phyloP scores from a whole-genome alignment of 2,329 filamentous ascomycete genomes.

The Aspergillus luchuensis region DNA sequence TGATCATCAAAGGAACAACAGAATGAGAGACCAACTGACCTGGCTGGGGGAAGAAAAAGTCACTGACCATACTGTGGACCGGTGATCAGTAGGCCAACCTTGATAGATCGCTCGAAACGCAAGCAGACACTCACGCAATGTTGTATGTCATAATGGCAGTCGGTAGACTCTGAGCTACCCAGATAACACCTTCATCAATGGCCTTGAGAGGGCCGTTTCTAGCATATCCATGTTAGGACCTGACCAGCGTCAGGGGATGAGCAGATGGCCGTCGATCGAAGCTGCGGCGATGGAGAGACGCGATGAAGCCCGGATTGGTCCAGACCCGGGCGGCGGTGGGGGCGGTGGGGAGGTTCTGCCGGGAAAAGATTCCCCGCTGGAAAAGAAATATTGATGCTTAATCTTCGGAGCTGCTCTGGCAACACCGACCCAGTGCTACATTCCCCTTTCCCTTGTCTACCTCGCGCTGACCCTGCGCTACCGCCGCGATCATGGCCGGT shows the following conservation, averaged over 20 bases:
- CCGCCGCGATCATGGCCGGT: conserved; percentile 45
- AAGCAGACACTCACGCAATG: conserved; percentile 58
- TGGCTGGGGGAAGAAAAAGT: conserved; percentile 98
- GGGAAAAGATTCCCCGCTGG: conserved; percentile 29
- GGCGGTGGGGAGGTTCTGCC: conserved; percentile 29
- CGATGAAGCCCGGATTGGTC: conserved; percentile 17
- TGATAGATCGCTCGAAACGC: conserved; percentile 15
- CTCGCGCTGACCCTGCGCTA: conserved; percentile 14
- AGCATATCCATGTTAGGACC: conserved; percentile 25
- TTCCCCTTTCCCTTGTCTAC: conserved; percentile 3
- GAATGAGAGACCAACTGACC: conserved; percentile 46
- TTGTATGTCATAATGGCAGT: conserved; percentile 64
- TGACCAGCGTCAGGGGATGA: not conserved
- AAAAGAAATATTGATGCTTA: conserved; percentile 22
- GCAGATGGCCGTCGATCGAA: conserved; percentile 4
- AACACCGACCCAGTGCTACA: conserved; percentile 20
- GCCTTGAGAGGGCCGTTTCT: not conserved
- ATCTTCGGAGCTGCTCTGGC: conserved; percentile 19
- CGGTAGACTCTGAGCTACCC: conserved; percentile 15
- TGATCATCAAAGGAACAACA: not conserved
- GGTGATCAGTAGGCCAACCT: conserved; percentile 24
- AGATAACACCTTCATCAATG: conserved; percentile 17
- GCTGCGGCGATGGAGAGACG: conserved; percentile 1
- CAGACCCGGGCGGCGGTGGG: conserved; percentile 18
- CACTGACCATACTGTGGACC: conserved; percentile 78